Evolutionary conservation across 2,329 filamentous ascomycete genomes (phyloP), one percentile per base, ranked within the genome.

Genomic region (Decorospora gaudefroyi): DNA sequence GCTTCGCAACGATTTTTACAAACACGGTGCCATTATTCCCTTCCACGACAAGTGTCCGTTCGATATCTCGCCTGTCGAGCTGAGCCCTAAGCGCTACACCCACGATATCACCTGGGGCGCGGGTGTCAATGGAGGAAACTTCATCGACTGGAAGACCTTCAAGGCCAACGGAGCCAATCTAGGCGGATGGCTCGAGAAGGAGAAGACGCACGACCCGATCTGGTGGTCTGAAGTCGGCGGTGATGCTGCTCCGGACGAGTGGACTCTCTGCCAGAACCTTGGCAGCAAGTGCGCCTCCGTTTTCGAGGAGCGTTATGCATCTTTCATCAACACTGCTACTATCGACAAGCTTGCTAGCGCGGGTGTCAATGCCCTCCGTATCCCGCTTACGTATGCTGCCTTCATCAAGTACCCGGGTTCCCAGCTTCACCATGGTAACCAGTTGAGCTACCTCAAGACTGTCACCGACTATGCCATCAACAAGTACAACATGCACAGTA

Each of bases 331-430:
- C 11, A 57, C 57, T 1, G 39, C 49, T 1, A 55, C 58, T 21
- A 69, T 72, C 34, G 68, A 71, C 44, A 55, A 59, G 36, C 50
- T 71, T 10, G 70, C 64, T 8, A 51, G 52, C 6, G 51, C 53
- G 2, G 64, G 63, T 10, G 53, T 72, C 13, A 67, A 66, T 28
- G 56, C 61, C 2, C 59, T 71, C 9, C 59, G 68, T 6, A 71
- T 73, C 19, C 67, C 69, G 2, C 69, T 64, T 2, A 65, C 64
- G 7, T 72, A 71, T 26, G 64, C 68, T 2, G 65, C 67, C 3
- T 73, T 67, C 68, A 46, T 71, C 32, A 56, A 64, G 8, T 56
- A 70, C 9, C 67, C 68, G 6, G 68, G 68, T 2, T 59, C 51
- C 4, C 40, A 63, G 18, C 51, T 71, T 15, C 69, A 72, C 49